Percentiles rank a stretch among this genome's conserved stretches.
Conservation (phyloP, 1,284 basidiomycete genomes). For the Laetiporus sulphureus region DNA sequence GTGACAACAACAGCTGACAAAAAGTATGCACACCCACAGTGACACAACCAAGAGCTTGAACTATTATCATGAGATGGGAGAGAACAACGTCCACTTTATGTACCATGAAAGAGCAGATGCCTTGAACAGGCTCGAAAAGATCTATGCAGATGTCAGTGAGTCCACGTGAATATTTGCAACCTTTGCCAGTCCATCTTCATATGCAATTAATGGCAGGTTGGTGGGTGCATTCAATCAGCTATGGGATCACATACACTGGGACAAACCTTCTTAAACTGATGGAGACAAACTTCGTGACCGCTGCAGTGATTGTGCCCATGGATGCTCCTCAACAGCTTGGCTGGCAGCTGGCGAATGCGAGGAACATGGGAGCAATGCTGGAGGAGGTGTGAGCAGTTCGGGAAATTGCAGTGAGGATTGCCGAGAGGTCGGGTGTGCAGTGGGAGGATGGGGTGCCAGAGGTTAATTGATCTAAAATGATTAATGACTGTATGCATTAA, state of each 20-base stretch:
- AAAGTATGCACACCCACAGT: too few species aligned
- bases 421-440: conserved; percentile 28
- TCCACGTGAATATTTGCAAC: neutral
- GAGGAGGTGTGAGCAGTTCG: conserved; percentile 26
- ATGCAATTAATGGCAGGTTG: conserved; percentile 39
- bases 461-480: too few species aligned
- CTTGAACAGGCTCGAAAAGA: conserved; percentile 36
- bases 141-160: conserved; percentile 53
- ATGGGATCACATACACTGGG: conserved; percentile 38
- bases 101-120: too few species aligned
- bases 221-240: conserved; percentile 44
- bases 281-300: conserved; percentile 41
- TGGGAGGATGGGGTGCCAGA: conserved; percentile 40
- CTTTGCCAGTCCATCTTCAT: neutral
- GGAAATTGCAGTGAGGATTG: conserved; percentile 25
- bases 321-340: conserved; percentile 45
- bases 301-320: conserved; percentile 40
- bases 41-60: too few species aligned
- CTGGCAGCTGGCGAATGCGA: conserved; percentile 45
- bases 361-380: conserved; percentile 24
- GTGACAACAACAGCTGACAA: conserved; percentile 18
- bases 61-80: too few species aligned
- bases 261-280: conserved; percentile 32
- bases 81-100: too few species aligned
- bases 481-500: too few species aligned